Conservation (phyloP, 2,329 filamentous ascomycete genomes). For the Gnomoniopsis smithogilvyi region DNA sequence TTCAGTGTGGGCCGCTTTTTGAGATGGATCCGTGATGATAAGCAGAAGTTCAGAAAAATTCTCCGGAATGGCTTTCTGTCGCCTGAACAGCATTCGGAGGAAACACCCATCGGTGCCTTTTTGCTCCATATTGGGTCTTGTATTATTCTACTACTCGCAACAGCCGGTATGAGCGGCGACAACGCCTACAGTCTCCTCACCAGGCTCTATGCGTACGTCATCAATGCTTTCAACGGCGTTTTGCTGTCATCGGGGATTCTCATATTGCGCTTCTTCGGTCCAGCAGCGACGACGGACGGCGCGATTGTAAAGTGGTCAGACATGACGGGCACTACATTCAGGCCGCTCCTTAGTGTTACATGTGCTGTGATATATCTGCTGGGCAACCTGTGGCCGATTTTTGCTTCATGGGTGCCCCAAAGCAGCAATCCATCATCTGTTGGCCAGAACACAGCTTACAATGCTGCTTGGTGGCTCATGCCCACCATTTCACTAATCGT, state of each 20-base stretch:
- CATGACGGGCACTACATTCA: conserved; percentile 30
- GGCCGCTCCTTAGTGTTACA: conserved; percentile 28
- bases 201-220: conserved; percentile 29
- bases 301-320: conserved; percentile 27
- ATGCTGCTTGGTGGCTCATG: conserved; percentile 28
- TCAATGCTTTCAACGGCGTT: conserved; percentile 32
- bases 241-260: conserved; percentile 34
- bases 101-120: conserved; percentile 34
- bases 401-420: conserved; percentile 32
- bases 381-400: conserved; percentile 31
- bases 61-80: conserved; percentile 28
- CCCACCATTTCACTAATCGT: conserved; percentile 30
- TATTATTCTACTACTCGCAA: conserved; percentile 32
- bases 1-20: conserved; percentile 32
- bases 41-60: conserved; percentile 27
- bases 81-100: conserved; percentile 33
- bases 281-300: conserved; percentile 23
- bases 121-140: conserved; percentile 32
- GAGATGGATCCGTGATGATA: conserved; percentile 26
- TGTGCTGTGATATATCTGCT: conserved; percentile 29
- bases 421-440: conserved; percentile 18
- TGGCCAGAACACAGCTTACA: background rate
- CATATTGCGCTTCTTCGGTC: conserved; percentile 31
- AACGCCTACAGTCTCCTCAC: conserved; percentile 31
- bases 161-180: conserved; percentile 24